Conservation (phyloP, 345 rosid genomes). For the Lepidium aucheri region DNA sequence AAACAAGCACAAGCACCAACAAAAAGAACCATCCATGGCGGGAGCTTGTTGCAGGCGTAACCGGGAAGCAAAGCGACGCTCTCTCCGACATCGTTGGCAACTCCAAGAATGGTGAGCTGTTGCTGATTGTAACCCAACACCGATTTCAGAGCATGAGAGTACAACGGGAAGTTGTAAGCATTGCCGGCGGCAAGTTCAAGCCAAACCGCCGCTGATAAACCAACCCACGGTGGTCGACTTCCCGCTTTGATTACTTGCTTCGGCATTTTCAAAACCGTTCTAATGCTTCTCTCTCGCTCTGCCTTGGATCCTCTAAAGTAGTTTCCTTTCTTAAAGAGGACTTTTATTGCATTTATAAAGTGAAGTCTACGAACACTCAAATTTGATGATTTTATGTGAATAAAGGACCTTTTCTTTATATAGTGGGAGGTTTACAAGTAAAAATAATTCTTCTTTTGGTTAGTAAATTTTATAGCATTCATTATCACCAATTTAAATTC, state of each 20-base stretch:
- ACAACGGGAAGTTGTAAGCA: slow-evolving; percentile 64
- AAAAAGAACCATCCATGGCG: slow-evolving; percentile 60
- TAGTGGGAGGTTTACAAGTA: neutral
- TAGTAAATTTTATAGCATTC: no score
- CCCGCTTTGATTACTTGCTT: slow-evolving; percentile 51
- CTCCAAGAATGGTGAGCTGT: slow-evolving; percentile 72
- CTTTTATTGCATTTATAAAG: neutral
- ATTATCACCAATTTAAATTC: no score
- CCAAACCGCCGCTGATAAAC: slow-evolving; percentile 85
- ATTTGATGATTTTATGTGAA: neutral
- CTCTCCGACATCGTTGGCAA: slow-evolving; percentile 85
- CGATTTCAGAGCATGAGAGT: slow-evolving; percentile 57
- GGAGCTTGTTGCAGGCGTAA: slow-evolving; percentile 64
- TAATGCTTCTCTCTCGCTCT: neutral
- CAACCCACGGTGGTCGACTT: slow-evolving; percentile 85
- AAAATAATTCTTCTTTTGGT: no score
- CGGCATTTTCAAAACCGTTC: slow-evolving; percentile 21
- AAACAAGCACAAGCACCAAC: slow-evolving; percentile 62
- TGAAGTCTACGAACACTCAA: neutral
- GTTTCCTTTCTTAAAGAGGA: neutral
- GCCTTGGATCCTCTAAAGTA: neutral
- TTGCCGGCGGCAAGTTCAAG: slow-evolving; percentile 59
- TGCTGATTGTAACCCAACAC: slow-evolving; percentile 70
- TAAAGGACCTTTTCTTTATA: neutral
- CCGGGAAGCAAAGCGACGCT: slow-evolving; percentile 74